Base-by-base conservation (phyloP, 78 protist genomes). In the Diacronema lutheri region DNA sequence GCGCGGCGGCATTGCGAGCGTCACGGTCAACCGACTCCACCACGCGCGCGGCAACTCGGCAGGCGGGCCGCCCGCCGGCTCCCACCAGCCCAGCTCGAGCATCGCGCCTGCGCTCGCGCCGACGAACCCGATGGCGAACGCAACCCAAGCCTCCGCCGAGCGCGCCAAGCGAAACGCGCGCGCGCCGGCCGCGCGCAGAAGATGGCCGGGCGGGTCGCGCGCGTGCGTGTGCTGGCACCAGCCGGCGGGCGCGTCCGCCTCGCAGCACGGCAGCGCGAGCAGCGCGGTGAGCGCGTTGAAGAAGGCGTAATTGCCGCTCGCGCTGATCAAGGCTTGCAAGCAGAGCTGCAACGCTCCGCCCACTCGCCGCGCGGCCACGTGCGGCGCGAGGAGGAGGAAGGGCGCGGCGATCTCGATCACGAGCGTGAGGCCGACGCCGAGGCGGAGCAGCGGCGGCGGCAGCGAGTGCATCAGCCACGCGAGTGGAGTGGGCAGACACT, bases 291-390 rank as follows among this genome's bases (percentile, higher is more conserved):
- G 92, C 61, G 84, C 72, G 77, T 93, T 90, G 73, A 91, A 93
- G 35, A 86, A 93, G 38, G 71, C 76, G 82, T 89, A 93, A 77
- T 93, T 93, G 14, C 95, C 95, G 35, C 91, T 90, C 20, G 78
- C 26, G 55, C 65, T 29, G 77, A 90, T 83, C 25, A 11, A 38
- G 35, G 61, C 40, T 77, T 83, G 87, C 37, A 73, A 66, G 29
- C 56, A 20, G 16, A 85, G 50, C 38, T 89, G 91, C 33, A 85
- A n/a, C 5, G 71, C 65, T 4, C 58, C 68, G 19, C 90, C 89
- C 6, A 68, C 33, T 11, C 72, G 57, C 56, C 90, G 87, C 23
- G 29, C 81, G 25, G 9, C 35, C 79, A 35, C 21, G 84, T 73
- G 33, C 85, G 80, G 80, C 25, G 19, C 83, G 76, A 92, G 69